A percentile compares a stretch with the other conserved stretches of the same genome.
These are phyloP conservation scores for Thelonectria discophora DNA, from an alignment of 2,329 filamentous ascomycete species.

Conservation along the genomic window DNA sequence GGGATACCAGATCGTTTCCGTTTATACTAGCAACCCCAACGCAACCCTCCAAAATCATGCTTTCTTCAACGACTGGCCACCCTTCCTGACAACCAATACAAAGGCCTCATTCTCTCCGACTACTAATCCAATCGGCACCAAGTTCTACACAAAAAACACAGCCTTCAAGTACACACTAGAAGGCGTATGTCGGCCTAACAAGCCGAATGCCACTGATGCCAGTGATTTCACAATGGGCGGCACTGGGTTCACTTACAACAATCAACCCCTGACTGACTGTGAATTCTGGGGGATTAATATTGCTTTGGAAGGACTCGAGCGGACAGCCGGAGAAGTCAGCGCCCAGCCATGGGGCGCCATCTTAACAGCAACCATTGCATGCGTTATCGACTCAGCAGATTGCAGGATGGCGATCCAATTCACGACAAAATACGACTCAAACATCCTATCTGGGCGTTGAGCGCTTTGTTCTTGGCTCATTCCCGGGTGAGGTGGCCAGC, in stretches of 20 bases:
- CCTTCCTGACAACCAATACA: constrained; percentile 1
- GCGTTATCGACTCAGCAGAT: neutral
- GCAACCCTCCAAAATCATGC: neutral
- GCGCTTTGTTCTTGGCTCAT: neutral
- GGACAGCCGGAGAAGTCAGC: constrained; percentile 1
- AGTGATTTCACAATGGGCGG: no score
- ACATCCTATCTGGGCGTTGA: neutral
- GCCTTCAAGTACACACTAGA: constrained; percentile 8
- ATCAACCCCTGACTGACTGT: constrained; percentile 1
- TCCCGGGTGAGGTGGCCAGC: neutral
- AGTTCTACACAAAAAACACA: constrained; percentile 17
- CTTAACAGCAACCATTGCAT: neutral
- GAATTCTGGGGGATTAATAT: neutral
- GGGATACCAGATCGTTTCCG: neutral
- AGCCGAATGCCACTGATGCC: no score
- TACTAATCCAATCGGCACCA: neutral
- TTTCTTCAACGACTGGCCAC: neutral
- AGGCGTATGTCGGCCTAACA: no score
- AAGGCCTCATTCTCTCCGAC: neutral
- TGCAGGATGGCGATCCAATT: neutral
- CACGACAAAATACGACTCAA: constrained; percentile 1
- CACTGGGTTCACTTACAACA: neutral
- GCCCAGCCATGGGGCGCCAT: neutral
- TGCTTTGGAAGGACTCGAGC: neutral
- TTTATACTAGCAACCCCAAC: constrained; percentile 3